Conservation (phyloP, 345 rosid genomes). For the Durio zibethinus region DNA sequence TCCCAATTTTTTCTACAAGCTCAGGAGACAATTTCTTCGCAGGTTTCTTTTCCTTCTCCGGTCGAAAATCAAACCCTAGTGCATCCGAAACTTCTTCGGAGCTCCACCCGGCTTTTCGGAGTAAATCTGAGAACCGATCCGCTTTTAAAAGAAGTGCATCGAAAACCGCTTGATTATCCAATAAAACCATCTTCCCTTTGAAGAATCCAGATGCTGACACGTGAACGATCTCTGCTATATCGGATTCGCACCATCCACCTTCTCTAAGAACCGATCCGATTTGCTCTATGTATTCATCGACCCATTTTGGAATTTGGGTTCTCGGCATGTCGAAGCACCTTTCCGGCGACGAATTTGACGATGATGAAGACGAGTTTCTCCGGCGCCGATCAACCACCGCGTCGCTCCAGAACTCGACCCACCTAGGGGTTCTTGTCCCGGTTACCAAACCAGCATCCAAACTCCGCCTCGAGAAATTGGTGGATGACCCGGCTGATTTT, state of each 20-base stretch:
- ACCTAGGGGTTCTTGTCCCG: slow-evolving; percentile 61
- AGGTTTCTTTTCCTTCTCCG: slow-evolving; percentile 73
- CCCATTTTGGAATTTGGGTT: slow-evolving; percentile 76
- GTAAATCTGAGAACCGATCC: slow-evolving; percentile 86
- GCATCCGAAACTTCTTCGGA: slow-evolving; percentile 93
- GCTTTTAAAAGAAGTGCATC: slow-evolving; percentile 81
- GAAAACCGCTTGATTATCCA: slow-evolving; percentile 73
- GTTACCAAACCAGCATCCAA: slow-evolving; percentile 49
- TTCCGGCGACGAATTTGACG: slow-evolving; percentile 74
- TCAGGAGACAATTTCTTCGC: slow-evolving; percentile 67
- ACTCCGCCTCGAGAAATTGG: slow-evolving; percentile 57
- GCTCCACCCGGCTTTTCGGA: slow-evolving; percentile 95
- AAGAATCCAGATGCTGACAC: slow-evolving; percentile 89
- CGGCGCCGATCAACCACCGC: slow-evolving; percentile 73
- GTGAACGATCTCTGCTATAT: slow-evolving; percentile 62
- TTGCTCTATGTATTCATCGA: slow-evolving; percentile 57
- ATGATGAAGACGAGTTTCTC: slow-evolving; percentile 57
- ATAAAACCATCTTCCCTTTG: slow-evolving; percentile 67
- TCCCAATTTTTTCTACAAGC: slow-evolving; percentile 65
- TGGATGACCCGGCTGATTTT: slow-evolving; percentile 50
- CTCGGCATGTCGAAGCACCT: slow-evolving; percentile 66
- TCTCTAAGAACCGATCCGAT: slow-evolving; percentile 78
- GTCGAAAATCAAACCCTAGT: slow-evolving; percentile 74
- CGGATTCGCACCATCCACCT: slow-evolving; percentile 92
- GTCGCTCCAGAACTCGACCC: slow-evolving; percentile 99